Evolutionary conservation across 176 grass and related monocot genomes (phyloP).

Genomic region (Coix lacrymajobi): DNA sequence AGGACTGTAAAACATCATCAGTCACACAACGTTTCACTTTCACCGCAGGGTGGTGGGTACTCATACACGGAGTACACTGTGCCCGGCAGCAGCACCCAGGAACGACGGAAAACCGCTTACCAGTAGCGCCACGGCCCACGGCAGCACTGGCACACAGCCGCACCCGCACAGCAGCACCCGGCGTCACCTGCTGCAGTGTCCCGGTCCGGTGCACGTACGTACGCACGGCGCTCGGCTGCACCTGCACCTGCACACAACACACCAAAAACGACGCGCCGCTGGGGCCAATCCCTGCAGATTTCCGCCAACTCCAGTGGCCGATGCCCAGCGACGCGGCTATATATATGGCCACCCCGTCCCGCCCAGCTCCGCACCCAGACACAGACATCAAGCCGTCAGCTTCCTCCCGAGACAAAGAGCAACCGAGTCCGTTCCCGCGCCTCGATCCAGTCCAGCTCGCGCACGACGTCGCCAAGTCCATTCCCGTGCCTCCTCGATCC

Average conservation of each 20-base stretch:
- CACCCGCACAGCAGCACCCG: not conserved
- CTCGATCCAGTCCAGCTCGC: not conserved
- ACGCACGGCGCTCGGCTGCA: not conserved
- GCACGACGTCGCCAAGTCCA: not conserved
- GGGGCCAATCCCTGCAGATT: not conserved
- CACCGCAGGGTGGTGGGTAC: too few relatives aligned
- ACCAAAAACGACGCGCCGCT: not conserved
- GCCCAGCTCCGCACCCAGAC: not conserved
- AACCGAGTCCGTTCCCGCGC: not conserved
- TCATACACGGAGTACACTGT: not conserved
- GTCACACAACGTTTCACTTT: too few relatives aligned
- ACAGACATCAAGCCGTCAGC: not conserved
- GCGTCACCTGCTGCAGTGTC: not conserved
- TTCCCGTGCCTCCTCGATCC: not conserved
- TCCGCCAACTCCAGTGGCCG: not conserved
- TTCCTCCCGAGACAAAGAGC: not conserved
- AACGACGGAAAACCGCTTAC: not conserved
- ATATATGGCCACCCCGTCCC: not conserved
- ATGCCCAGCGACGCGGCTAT: not conserved
- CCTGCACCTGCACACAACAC: not conserved
- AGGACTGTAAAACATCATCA: too few relatives aligned
- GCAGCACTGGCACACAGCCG: not conserved
- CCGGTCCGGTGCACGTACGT: not conserved
- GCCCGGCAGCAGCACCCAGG: not conserved
- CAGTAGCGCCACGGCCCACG: not conserved